These are phyloP conservation scores for Botrytis medusae DNA, from an alignment of 2,329 filamentous ascomycete species.

Conservation along the genomic window DNA sequence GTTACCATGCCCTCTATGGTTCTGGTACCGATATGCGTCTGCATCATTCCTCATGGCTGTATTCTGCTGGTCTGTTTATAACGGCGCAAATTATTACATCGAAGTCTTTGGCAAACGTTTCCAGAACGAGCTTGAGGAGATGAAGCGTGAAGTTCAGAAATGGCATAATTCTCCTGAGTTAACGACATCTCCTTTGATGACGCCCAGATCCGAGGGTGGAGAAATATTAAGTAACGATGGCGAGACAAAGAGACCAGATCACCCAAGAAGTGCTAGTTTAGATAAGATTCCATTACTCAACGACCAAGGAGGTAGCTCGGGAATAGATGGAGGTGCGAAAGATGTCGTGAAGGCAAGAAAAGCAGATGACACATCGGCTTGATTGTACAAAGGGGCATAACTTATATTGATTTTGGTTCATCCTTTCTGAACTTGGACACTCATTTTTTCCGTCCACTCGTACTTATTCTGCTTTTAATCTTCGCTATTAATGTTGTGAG, in stretches of 20 bases:
- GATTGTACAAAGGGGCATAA: conserved; percentile 10
- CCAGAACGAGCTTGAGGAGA: conserved; percentile 88
- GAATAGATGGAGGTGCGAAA: conserved; percentile 48
- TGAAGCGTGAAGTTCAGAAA: conserved; percentile 85
- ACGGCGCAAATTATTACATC: conserved; percentile 96
- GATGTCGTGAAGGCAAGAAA: conserved; percentile 52
- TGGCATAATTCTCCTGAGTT: conserved; percentile 69
- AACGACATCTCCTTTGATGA: conserved; percentile 43
- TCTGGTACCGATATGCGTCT: conserved; percentile 81
- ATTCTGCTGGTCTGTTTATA: conserved; percentile 96
- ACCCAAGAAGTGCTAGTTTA: conserved; percentile 39
- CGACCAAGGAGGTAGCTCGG: conserved; percentile 48
- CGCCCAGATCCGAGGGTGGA: conserved; percentile 39
- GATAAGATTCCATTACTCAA: conserved; percentile 59
- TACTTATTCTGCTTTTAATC: background rate
- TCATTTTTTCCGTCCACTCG: background rate
- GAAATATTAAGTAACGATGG: conserved; percentile 18
- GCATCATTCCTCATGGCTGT: conserved; percentile 73
- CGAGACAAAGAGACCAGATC: conserved; percentile 11
- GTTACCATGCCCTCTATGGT: conserved; percentile 93
- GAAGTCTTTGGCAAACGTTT: conserved; percentile 96
- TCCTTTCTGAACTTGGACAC: background rate
- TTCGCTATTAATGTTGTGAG: background rate
- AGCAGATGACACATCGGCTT: conserved; percentile 37
- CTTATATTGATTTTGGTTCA: background rate